Conservation (phyloP, 2,329 filamentous ascomycete species). For the Fusarium albosuccineum region DNA sequence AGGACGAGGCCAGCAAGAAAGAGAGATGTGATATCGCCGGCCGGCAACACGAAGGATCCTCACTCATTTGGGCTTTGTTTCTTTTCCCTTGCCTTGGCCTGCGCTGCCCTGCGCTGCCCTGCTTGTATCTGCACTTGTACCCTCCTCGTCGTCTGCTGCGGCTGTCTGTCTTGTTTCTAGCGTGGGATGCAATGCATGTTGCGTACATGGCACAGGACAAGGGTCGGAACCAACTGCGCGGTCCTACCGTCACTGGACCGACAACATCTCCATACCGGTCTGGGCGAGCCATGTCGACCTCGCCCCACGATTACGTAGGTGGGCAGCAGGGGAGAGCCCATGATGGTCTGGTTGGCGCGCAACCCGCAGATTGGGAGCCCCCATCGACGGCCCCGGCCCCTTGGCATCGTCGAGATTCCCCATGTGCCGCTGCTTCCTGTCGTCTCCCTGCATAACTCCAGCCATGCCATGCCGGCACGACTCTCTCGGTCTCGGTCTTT, state of each 20-base stretch:
- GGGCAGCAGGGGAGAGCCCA: background rate
- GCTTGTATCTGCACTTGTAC: no score
- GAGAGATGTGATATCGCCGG: background rate
- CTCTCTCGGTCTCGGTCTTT: no score
- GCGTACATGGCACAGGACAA: slow-evolving; percentile 20
- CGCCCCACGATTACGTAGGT: slow-evolving; percentile 20
- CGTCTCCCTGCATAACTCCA: slow-evolving; percentile 24
- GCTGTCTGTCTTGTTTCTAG: slow-evolving; percentile 13
- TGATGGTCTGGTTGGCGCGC: slow-evolving; percentile 18
- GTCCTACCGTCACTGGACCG: slow-evolving; percentile 1
- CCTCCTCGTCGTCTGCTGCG: slow-evolving; percentile 1
- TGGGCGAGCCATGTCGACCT: slow-evolving; percentile 6
- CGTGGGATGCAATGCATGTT: background rate
- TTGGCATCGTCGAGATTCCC: slow-evolving; percentile 11
- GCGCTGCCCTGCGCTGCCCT: background rate
- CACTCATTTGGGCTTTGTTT: background rate
- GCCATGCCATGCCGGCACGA: no score
- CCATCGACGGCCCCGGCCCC: slow-evolving; percentile 3
- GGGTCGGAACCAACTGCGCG: slow-evolving; percentile 21
- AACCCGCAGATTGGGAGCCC: slow-evolving; percentile 2
- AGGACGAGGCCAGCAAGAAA: slow-evolving; percentile 3
- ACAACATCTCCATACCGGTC: slow-evolving; percentile 38
- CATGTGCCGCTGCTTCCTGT: slow-evolving; percentile 9
- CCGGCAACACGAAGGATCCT: background rate
- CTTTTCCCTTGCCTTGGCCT: background rate